Conservation (phyloP, 306 rosid species). For the Dryas octopetala region DNA sequence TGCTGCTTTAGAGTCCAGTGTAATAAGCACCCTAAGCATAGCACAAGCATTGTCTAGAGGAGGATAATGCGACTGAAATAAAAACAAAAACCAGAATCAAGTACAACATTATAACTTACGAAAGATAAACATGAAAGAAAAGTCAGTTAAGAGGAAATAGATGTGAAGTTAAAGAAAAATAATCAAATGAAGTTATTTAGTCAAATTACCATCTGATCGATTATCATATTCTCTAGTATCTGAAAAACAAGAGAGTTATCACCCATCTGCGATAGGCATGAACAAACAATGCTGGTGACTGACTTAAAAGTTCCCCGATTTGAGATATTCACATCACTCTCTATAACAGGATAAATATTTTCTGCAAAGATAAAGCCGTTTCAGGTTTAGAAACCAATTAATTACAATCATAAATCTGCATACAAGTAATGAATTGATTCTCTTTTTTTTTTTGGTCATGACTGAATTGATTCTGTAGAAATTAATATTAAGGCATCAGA, state of each 20-base stretch:
- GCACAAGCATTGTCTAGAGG: slow-evolving; percentile 67
- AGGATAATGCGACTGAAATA: slow-evolving; percentile 46
- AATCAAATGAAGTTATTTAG: slow-evolving; percentile 1
- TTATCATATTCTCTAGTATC: slow-evolving; percentile 52
- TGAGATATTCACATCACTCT: slow-evolving; percentile 33
- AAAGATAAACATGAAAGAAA: slow-evolving; percentile 1
- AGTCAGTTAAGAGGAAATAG: neutral
- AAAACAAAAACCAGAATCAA: slow-evolving; percentile 25
- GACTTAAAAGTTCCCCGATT: slow-evolving; percentile 41
- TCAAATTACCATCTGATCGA: slow-evolving; percentile 61
- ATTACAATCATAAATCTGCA: neutral
- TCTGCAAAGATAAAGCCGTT: slow-evolving; percentile 39
- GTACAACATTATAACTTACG: neutral
- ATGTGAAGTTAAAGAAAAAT: neutral
- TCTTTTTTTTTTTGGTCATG: too few relatives aligned
- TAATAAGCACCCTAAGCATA: slow-evolving; percentile 58
- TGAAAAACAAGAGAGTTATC: slow-evolving; percentile 54
- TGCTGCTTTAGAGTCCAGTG: slow-evolving; percentile 56
- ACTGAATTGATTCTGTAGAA: neutral
- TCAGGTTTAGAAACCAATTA: slow-evolving; percentile 12
- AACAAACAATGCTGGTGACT: slow-evolving; percentile 45
- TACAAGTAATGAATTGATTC: neutral
- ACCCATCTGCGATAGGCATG: slow-evolving; percentile 64
- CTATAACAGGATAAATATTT: slow-evolving; percentile 33
- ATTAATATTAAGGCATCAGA: neutral